Base-by-base conservation (phyloP, 2,329 filamentous ascomycete genomes). In the Penicillium sp. region DNA sequence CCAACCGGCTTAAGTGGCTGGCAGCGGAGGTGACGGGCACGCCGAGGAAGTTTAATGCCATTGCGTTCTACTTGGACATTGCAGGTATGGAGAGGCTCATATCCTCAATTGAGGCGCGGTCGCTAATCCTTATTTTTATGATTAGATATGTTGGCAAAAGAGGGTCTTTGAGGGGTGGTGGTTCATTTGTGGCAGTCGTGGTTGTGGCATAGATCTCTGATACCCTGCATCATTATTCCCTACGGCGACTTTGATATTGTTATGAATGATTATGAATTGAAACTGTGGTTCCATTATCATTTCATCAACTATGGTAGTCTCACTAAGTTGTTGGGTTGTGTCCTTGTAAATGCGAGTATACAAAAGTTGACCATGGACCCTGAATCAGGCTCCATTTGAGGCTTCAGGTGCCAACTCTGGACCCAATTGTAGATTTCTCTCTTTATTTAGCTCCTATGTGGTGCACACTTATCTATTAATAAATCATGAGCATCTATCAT, bases 61-160 rank as follows among this genome's bases (percentile, higher is more conserved):
- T 87, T 71, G 77, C 81, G 77, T 79, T 90, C 79, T 81, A 85
- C 84, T 68, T 86, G 80, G 78, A 92, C 61, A 87, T 88, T 62
- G 88, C 79, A 75, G 88, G 79, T 88, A 77, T 35, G 55, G 11
- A 18, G 16, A 16, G 1, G 7, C 37, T 31, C 6, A 4, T 4
- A 6, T n/a, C 6, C 2, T 52, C 19, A 16, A 13, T 50, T n/a
- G 7, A 6, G 2, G 18, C 36, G n/a, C 18, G 14, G 37, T 50
- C 22, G 43, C 51, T 61, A 22, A 54, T 31, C 27, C 31, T 24
- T 6, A 40, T 1, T 33, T 27, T 22, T 4, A 1, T 24, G 19
- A 24, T 13, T 61, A 72, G 77, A 90, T 68, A 91, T 90, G 88
- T 76, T 91, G 51, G 87, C 89, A 2, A 88, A 87, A 66, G 87